Evolutionary conservation across 805 yeast genomes (phyloP).

Genomic region (Ogataea neopini): DNA sequence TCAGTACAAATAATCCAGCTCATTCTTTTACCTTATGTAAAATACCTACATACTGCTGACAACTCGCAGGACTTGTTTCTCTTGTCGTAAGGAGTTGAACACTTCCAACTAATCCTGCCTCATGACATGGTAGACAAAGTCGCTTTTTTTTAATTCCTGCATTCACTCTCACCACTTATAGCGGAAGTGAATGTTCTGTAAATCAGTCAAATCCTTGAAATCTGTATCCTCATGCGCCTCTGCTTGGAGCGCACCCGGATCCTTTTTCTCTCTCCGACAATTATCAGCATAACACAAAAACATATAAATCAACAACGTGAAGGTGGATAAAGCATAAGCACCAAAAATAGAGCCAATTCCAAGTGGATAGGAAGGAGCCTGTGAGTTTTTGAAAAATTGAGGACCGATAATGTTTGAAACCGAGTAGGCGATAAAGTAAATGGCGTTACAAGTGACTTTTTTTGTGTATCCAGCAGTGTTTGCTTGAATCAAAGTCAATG

Average conservation of each 20-base stretch:
- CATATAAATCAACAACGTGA: conserved; percentile 33
- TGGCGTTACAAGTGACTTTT: conserved; percentile 58
- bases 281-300: conserved; percentile 25
- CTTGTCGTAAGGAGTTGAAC: too few relatives aligned
- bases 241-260: conserved; percentile 26
- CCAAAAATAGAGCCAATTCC: conserved; percentile 50
- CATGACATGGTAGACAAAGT: too few relatives aligned
- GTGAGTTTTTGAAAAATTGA: conserved; percentile 57
- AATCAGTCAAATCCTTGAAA: conserved; percentile 55
- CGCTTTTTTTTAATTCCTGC: too few relatives aligned
- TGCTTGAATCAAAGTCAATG: conserved; percentile 39
- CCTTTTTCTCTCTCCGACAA: conserved; percentile 21
- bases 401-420: conserved; percentile 74
- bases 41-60: too few relatives aligned
- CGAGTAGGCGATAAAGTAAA: conserved; percentile 64
- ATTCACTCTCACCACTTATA: conserved; percentile 43
- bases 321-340: conserved; percentile 32
- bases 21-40: too few relatives aligned
- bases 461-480: conserved; percentile 78
- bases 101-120: too few relatives aligned
- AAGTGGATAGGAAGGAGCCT: conserved; percentile 60
- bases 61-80: too few relatives aligned
- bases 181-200: conserved; percentile 52
- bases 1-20: too few relatives aligned
- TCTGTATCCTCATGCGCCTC: conserved; percentile 40